Conservation (phyloP, 305 asterid genomes). For the Withania somnifera region DNA sequence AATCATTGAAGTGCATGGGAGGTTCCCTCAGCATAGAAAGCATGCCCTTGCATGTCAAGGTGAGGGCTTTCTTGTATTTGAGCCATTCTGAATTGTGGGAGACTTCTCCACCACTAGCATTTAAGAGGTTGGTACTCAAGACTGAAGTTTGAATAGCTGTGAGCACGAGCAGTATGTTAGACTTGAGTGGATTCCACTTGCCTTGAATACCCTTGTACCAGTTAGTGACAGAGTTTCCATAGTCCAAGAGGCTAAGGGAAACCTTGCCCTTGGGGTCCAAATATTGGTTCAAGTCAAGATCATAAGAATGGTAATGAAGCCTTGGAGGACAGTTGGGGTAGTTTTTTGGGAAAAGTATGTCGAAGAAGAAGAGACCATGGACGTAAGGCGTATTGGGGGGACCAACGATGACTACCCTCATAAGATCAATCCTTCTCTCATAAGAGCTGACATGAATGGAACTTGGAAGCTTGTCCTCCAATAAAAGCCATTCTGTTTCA, state of each 20-base stretch:
- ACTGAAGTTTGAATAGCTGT: slow-evolving; percentile 45
- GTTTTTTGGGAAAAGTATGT: slow-evolving; percentile 13
- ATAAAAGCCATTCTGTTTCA: slow-evolving; percentile 7
- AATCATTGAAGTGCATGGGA: slow-evolving; percentile 10
- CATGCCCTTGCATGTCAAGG: slow-evolving; percentile 12
- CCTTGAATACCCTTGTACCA: slow-evolving; percentile 13
- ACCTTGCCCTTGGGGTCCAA: slow-evolving; percentile 5
- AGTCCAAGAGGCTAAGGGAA: background rate
- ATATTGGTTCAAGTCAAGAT: slow-evolving; percentile 7
- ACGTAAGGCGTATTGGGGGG: slow-evolving; percentile 11
- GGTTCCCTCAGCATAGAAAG: slow-evolving; percentile 12
- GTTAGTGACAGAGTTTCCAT: slow-evolving; percentile 9
- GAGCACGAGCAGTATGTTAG: slow-evolving; percentile 38
- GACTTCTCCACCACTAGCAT: background rate
- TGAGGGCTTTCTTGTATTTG: background rate
- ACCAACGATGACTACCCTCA: slow-evolving; percentile 26
- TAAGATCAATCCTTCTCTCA: slow-evolving; percentile 14
- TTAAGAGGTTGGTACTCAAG: slow-evolving; percentile 24
- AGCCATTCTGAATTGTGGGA: background rate
- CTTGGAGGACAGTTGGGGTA: slow-evolving; percentile 26
- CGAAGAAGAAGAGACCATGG: slow-evolving; percentile 31
- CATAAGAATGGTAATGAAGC: slow-evolving; percentile 13
- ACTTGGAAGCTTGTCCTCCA: slow-evolving; percentile 5
- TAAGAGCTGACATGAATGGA: slow-evolving; percentile 16
- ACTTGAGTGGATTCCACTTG: slow-evolving; percentile 21